Percentiles rank a stretch among this genome's conserved stretches.
phyloP scores from a whole-genome alignment of 352 stramenopile genomes.

The Phytophthora quininea region DNA sequence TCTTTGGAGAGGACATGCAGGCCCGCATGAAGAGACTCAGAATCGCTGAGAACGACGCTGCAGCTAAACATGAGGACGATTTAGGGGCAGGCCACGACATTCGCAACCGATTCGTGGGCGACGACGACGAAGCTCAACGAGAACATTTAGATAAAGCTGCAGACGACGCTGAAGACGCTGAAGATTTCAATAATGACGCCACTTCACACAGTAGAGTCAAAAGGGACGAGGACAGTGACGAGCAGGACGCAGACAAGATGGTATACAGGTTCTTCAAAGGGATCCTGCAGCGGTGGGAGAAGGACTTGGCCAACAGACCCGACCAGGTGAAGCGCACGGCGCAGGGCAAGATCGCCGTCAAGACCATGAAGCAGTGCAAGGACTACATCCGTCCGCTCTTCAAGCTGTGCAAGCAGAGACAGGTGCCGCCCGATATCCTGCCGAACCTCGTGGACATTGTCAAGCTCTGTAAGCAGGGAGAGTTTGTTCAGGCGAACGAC shows the following conservation, averaged over 20 bases:
- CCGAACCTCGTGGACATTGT: conserved; percentile 94
- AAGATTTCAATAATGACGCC: conserved; percentile 27
- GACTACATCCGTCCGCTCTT: conserved; percentile 99
- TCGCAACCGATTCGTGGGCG: conserved; percentile 76
- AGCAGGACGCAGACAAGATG: conserved; percentile 60
- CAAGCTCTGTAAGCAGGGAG: conserved; percentile 91
- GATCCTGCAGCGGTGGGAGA: conserved; percentile 95
- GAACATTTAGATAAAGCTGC: conserved; percentile 55
- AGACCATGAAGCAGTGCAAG: conserved; percentile 99
- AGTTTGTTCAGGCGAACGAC: conserved; percentile 97
- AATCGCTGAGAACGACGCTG: conserved; percentile 66
- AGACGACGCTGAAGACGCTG: conserved; percentile 43
- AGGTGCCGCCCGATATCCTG: conserved; percentile 90
- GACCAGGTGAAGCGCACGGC: conserved; percentile 91
- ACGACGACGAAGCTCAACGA: conserved; percentile 32
- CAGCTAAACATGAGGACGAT: conserved; percentile 69
- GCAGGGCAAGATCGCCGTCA: conserved; percentile 94
- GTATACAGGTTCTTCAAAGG: conserved; percentile 94
- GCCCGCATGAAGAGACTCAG: conserved; percentile 74
- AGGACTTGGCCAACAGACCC: conserved; percentile 83
- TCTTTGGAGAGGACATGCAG: conserved; percentile 85
- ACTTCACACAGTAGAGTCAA: conserved; percentile 13
- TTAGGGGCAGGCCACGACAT: conserved; percentile 78
- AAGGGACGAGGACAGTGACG: conserved; percentile 42
- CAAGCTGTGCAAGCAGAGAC: conserved; percentile 94